phyloP scores from a whole-genome alignment of 1,139 yeast species.

The Pichia sp. region DNA sequence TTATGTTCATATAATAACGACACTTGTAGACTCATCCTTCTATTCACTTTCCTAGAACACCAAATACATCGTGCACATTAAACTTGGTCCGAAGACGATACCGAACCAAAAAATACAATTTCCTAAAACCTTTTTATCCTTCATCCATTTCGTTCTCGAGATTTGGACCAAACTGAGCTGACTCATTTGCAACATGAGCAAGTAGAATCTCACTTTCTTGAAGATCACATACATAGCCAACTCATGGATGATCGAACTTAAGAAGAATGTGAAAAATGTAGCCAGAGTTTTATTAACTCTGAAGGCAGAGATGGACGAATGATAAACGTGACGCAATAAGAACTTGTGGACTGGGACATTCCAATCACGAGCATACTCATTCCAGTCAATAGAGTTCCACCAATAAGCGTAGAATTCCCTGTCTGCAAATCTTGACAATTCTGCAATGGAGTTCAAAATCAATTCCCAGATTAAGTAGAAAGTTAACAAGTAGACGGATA shows the following conservation, averaged over 20 bases:
- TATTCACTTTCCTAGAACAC: too few relatives aligned
- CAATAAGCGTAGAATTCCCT: conserved; percentile 93
- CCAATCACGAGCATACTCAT: conserved; percentile 93
- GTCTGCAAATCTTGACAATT: conserved; percentile 81
- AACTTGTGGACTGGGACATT: conserved; percentile 94
- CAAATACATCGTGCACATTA: conserved; percentile 81
- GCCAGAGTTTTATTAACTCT: conserved; percentile 66
- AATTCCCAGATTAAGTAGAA: conserved; percentile 96
- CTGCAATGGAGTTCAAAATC: conserved; percentile 85
- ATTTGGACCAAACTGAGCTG: conserved; percentile 67
- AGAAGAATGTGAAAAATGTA: conserved; percentile 73
- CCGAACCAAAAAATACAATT: conserved; percentile 92
- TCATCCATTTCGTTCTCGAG: conserved; percentile 51
- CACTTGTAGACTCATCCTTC: too few relatives aligned
- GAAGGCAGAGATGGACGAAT: conserved; percentile 79
- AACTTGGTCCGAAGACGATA: conserved; percentile 84
- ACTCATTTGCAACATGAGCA: conserved; percentile 78
- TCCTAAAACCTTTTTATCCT: conserved; percentile 60
- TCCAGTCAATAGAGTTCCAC: conserved; percentile 98
- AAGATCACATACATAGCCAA: conserved; percentile 90
- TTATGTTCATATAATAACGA: too few relatives aligned
- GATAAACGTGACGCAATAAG: conserved; percentile 89
- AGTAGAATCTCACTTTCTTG: conserved; percentile 74
- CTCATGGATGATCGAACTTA: conserved; percentile 87
- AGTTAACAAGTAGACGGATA: conserved; percentile 68